A percentile compares a stretch with the other conserved stretches of the same genome.
Conservation (phyloP, 225 moss, liverwort and hornwort species). For the Pseudoscleropodium purum region DNA sequence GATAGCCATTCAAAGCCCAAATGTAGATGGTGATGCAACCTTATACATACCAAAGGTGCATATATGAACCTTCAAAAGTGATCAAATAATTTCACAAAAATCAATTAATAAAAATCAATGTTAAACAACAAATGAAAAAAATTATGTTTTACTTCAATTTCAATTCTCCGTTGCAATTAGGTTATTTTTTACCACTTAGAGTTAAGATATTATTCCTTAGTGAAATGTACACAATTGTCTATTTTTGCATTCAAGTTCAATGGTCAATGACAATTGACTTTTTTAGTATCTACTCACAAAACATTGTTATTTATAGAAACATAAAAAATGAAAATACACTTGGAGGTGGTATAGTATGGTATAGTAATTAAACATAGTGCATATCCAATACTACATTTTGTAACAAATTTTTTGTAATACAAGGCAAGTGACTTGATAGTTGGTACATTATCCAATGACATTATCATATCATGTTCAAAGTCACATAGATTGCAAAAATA, state of each 20-base stretch:
- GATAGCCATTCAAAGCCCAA: neutral
- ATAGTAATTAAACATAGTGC: neutral
- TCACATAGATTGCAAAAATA: neutral
- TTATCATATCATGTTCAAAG: neutral
- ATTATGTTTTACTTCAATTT: neutral
- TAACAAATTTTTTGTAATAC: neutral
- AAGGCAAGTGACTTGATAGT: neutral
- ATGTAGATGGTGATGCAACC: neutral
- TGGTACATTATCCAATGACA: neutral
- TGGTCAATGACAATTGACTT: neutral
- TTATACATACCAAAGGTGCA: neutral
- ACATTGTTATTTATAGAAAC: neutral
- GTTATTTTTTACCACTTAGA: neutral
- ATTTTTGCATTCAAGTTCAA: neutral
- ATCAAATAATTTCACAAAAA: neutral
- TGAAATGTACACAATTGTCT: neutral
- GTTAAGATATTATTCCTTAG: fast-evolving
- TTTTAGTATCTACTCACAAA: neutral
- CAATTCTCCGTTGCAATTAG: neutral
- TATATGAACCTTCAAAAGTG: neutral
- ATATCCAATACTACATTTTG: neutral
- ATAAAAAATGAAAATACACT: neutral
- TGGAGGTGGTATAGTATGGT: neutral
- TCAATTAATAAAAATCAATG: neutral
- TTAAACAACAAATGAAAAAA: neutral